phyloP scores from a whole-genome alignment of 2,329 filamentous ascomycete species.

The Cercospora zeae-maydis region DNA sequence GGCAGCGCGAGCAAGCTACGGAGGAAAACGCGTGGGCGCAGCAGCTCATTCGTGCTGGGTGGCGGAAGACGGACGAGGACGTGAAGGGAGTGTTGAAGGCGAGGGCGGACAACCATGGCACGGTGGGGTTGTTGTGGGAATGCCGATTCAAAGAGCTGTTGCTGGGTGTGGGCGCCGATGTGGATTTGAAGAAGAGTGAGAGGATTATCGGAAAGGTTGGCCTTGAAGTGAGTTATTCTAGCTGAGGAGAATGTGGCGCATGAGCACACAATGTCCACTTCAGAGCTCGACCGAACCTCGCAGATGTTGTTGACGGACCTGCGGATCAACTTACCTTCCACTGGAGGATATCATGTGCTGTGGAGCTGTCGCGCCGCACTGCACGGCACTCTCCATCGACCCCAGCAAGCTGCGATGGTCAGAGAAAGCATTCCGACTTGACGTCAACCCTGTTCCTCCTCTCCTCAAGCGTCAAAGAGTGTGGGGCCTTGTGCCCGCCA shows the following conservation, averaged over 20 bases:
- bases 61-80: conserved; percentile 53
- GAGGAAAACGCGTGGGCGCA: conserved; percentile 45
- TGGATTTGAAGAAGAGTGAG: conserved; percentile 73
- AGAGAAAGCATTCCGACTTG: background rate
- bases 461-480: conserved; percentile 4
- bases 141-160: conserved; percentile 87
- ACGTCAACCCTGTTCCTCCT: background rate
- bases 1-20: conserved; percentile 52
- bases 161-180: conserved; percentile 81
- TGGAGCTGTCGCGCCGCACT: background rate
- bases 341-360: background rate
- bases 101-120: conserved; percentile 80
- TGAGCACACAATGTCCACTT: background rate
- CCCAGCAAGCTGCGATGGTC: background rate
- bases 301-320: background rate
- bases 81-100: conserved; percentile 87
- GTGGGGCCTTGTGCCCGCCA: background rate
- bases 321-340: background rate
- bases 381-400: background rate
- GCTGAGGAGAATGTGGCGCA: conserved; percentile 17
- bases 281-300: too few species aligned
- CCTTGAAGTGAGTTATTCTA: conserved; percentile 75
- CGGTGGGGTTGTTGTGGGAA: conserved; percentile 86
- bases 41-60: conserved; percentile 43
- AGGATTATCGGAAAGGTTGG: conserved; percentile 74